Evolutionary conservation across 495 filamentous ascomycete species (phyloP), one percentile per base, ranked within the genome.

Genomic region (Pyrenula aspistea): DNA sequence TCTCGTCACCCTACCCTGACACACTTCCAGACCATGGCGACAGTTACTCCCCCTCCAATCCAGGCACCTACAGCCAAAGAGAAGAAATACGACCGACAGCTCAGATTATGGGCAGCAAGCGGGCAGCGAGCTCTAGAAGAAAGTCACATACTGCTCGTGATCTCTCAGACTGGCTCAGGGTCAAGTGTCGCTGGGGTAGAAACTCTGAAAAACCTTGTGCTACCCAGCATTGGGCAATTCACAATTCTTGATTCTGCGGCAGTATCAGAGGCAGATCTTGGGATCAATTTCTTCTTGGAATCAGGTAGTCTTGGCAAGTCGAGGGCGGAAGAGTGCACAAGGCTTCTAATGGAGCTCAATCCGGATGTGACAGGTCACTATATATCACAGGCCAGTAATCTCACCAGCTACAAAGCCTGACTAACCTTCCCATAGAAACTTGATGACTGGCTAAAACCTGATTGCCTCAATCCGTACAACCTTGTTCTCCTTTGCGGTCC

Each of bases 221-320:
- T 99, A 50, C 93, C 93, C 57, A 89, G 92, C 24, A 85, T 97
- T 65, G 93, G 94, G 12, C 83, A 85, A n/a, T 96, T 96, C 67
- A 94, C 88, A 2, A 95, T 99, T 58, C 83, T 90, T 51, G 93
- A 99, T 64, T 82, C 86, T 10, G 79, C 82, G 0, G 68, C 73
- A 10, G 91, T 99, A 20, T 77, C 74, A 0, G 89, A 96, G 59
- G 74, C 81, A 11, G 94, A 99, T 63, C 68, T 97, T 49, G 93
- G 93, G 2, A 86, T 95, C 56, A 97, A 97, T 70, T 99, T 99
- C 78, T 97, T 99, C 60, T 74, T 97, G 10, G 89, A 95, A 59
- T 82, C 88, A 60, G 72, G 78, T 22, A 85, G 83, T 55, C 63
- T 96, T 51, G 91, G 91, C 19, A 84, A 82, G 63, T 81, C 84